Percentiles rank a stretch among this genome's conserved stretches.
Conservation (phyloP, 177 flowering plant genomes). For the Tripterygium wilfordii region DNA sequence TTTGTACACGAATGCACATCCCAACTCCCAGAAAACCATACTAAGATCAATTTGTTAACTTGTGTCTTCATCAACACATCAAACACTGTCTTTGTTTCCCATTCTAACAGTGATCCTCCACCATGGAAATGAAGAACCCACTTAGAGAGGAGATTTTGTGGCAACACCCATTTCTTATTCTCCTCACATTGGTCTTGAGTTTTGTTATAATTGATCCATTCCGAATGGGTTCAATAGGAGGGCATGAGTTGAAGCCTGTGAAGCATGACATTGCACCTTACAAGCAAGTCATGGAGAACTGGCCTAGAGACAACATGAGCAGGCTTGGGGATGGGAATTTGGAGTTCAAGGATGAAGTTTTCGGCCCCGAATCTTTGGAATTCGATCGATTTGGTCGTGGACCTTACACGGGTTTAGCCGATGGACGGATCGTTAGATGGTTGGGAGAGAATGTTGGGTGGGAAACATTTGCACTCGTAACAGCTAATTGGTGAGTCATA, state of each 20-base stretch:
- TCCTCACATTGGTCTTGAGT: slow-evolving; percentile 43
- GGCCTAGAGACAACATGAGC: slow-evolving; percentile 84
- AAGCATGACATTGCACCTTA: slow-evolving; percentile 75
- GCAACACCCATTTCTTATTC: slow-evolving; percentile 51
- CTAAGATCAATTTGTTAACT: not conserved
- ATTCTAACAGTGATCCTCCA: not conserved
- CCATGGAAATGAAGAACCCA: slow-evolving; percentile 60
- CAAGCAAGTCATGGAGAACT: slow-evolving; percentile 66
- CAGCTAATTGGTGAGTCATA: slow-evolving; percentile 59
- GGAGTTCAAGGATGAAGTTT: slow-evolving; percentile 73
- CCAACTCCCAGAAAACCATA: not conserved
- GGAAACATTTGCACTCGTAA: slow-evolving; percentile 87
- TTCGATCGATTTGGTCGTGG: slow-evolving; percentile 76
- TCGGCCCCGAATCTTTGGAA: slow-evolving; percentile 89
- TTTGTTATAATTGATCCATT: slow-evolving; percentile 80
- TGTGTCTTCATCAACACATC: not conserved
- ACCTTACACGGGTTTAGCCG: slow-evolving; percentile 89
- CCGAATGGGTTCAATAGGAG: slow-evolving; percentile 70
- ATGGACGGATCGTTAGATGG: slow-evolving; percentile 94
- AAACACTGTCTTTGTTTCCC: too few species aligned
- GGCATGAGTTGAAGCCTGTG: slow-evolving; percentile 70
- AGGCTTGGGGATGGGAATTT: slow-evolving; percentile 61
- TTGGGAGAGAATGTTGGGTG: slow-evolving; percentile 79
- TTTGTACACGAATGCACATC: not conserved
- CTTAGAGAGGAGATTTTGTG: slow-evolving; percentile 36